Conservation (phyloP, 108 stramenopile genomes). For the Fragilaria crotonensis region DNA sequence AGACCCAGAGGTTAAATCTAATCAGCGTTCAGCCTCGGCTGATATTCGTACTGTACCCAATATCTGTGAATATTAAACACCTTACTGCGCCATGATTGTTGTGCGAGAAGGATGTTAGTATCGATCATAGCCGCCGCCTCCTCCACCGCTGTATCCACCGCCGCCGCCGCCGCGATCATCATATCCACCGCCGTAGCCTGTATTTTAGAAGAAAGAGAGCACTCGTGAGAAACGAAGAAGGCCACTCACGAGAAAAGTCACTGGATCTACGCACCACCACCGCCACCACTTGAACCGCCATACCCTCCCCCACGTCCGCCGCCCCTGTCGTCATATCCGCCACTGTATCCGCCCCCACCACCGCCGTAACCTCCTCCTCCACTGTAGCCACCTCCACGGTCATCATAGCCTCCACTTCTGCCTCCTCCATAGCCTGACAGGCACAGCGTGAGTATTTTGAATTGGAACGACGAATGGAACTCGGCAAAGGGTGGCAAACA, state of each 20-base stretch:
- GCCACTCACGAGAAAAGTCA: too few relatives aligned
- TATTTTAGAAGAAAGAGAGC: background rate
- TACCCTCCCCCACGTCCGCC: slow-evolving; percentile 4
- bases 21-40: background rate
- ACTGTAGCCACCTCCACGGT: background rate
- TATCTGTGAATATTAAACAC: background rate
- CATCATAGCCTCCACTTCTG: slow-evolving; percentile 13
- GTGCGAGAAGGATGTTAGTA: slow-evolving; percentile 21
- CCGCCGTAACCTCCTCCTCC: slow-evolving; percentile 17
- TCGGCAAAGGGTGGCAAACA: too few relatives aligned
- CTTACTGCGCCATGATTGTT: background rate
- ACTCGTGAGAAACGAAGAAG: background rate
- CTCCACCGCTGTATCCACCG: slow-evolving; percentile 13
- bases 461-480: too few relatives aligned
- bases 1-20: background rate
- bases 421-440: slow-evolving; percentile 26
- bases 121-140: slow-evolving; percentile 30
- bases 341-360: slow-evolving; percentile 15
- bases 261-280: too few relatives aligned
- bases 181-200: slow-evolving; percentile 16
- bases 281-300: too few relatives aligned
- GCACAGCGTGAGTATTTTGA: too few relatives aligned
- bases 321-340: background rate
- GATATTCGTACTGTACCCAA: background rate
- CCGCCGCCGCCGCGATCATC: slow-evolving; percentile 24